These are phyloP conservation scores for Phytophthora pseudosyringae DNA, from an alignment of 352 stramenopile genomes.

Conservation along the genomic window DNA sequence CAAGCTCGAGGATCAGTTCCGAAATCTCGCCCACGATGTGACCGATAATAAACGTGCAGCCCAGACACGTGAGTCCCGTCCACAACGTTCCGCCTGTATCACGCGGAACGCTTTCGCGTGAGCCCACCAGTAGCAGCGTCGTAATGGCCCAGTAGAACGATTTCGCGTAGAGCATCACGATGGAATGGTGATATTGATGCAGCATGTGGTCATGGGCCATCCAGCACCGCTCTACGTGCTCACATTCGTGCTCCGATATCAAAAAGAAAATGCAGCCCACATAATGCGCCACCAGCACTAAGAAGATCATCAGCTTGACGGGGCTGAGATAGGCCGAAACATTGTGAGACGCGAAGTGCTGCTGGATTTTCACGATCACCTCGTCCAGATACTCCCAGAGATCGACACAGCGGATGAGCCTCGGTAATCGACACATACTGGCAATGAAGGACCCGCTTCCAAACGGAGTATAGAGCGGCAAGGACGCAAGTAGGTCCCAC, in stretches of 20 bases:
- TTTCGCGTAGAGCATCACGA: conserved; percentile 60
- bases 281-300: conserved; percentile 64
- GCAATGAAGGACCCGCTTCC: conserved; percentile 32
- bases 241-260: conserved; percentile 69
- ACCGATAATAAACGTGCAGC: conserved; percentile 77
- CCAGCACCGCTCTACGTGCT: conserved; percentile 55
- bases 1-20: conserved; percentile 79
- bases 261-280: conserved; percentile 75
- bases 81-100: conserved; percentile 56
- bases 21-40: conserved; percentile 82
- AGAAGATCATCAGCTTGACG: conserved; percentile 69
- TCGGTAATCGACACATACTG: conserved; percentile 56
- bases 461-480: conserved; percentile 53
- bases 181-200: conserved; percentile 66
- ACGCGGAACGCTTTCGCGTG: conserved; percentile 62
- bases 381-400: conserved; percentile 66
- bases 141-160: conserved; percentile 82
- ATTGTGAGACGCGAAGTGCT: conserved; percentile 67
- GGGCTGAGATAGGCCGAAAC: conserved; percentile 75
- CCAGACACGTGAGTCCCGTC: conserved; percentile 61
- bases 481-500: conserved; percentile 58
- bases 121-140: conserved; percentile 66
- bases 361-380: conserved; percentile 72
- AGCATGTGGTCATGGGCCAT: conserved; percentile 67
- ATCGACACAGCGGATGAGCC: conserved; percentile 62